Base-by-base conservation (phyloP, 1,139 yeast species). In the Kurtzmaniella quercitrusa region DNA sequence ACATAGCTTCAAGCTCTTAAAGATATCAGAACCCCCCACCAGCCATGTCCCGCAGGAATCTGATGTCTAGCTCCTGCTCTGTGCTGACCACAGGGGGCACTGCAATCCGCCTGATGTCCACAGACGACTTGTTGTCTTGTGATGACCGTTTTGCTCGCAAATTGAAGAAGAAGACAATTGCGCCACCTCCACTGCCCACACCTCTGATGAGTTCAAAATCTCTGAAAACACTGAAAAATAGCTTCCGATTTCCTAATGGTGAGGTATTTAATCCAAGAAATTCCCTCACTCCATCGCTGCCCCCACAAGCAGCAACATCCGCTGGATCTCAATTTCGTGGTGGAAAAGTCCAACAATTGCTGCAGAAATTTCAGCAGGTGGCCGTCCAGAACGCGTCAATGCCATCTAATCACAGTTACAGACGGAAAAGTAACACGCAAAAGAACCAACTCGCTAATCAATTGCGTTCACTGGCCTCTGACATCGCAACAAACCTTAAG, bases 191-290 rank as follows among this genome's bases (percentile, higher is more conserved):
- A 15, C 22, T 23, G 38, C 18, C 35, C 26, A 20, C 39, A 18
- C 19, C 16, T 14, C 36, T 33, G 40, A 45, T 36, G 40, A 17
- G 26, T 12, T 32, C 34, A 4, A 19, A 18, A 20, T 16, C 21
- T 9, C 36, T 11, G 20, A 30, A 30, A 14, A 12, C 34, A 5
- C 16, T 14, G 34, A 12, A 30, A 16, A 20, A 20, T 11, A 19
- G 65, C 41, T 75, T 68, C 51, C 68, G 63, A 48, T 77, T 76
- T 51, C 81, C 82, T 11, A 76, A 77, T 53, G 82, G 82, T 40
- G 82, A 76, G 52, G 66, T 76, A 3, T 77, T 76, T 52, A 59
- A 76, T 28, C 81, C 82, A 1, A 54, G 80, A 37, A 55, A 16
- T 5, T 14, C 34, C 9, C 8, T 18, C 15, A 14, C 17, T 12